Percentiles rank a stretch among this genome's conserved stretches.
Conservation (phyloP, 2,329 filamentous ascomycete species). For the Diaporthe sp. region DNA sequence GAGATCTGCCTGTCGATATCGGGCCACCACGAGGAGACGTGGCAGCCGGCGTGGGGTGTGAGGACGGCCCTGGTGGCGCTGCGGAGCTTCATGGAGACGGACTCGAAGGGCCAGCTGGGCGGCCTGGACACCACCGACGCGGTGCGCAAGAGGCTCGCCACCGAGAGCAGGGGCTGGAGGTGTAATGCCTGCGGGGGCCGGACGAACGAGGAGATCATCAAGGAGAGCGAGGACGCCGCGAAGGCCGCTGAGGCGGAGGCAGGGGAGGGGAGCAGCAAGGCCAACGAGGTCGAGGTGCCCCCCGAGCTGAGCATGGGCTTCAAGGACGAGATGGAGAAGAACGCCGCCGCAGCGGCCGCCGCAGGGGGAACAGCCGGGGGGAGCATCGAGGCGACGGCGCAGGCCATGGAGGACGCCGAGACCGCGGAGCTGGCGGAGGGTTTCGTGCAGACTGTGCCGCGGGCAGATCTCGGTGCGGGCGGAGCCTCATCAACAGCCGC, state of each 20-base stretch:
- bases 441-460: conserved; percentile 66
- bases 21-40: conserved; percentile 97
- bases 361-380: conserved; percentile 17
- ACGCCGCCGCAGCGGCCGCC: conserved; percentile 43
- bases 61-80: conserved; percentile 87
- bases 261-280: conserved; percentile 45
- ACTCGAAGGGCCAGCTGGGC: conserved; percentile 88
- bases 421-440: conserved; percentile 69
- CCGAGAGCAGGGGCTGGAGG: conserved; percentile 73
- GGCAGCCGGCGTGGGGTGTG: conserved; percentile 98
- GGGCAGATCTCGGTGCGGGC: conserved; percentile 38
- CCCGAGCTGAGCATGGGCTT: conserved; percentile 76
- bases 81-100: conserved; percentile 93
- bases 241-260: conserved; percentile 47
- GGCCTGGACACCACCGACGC: conserved; percentile 83
- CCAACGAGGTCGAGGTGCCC: conserved; percentile 63
- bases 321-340: conserved; percentile 76
- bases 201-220: conserved; percentile 81
- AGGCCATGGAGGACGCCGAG: conserved; percentile 54
- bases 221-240: conserved; percentile 75
- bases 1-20: conserved; percentile 96
- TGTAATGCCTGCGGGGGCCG: conserved; percentile 81
- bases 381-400: conserved; percentile 38
- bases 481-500: conserved; percentile 39
- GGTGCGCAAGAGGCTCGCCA: conserved; percentile 78